Evolutionary conservation across 352 stramenopile genomes (phyloP).

Genomic region (Globisporangium emineosum): DNA sequence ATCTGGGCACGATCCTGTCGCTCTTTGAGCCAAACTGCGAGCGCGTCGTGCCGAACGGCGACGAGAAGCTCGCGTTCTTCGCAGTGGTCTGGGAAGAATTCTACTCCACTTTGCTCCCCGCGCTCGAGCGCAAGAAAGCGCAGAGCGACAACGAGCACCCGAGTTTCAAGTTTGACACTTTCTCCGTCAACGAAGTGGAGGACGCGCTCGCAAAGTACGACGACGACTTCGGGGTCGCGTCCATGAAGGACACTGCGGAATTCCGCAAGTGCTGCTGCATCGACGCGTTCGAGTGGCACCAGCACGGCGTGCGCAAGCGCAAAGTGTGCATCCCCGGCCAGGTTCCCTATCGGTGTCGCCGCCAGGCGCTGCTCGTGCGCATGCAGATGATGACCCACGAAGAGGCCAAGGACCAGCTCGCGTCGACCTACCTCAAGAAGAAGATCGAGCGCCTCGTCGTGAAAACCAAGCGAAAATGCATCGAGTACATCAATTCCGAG

Average conservation of each 20-base stretch:
- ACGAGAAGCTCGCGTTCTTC: slow-evolving; percentile 45
- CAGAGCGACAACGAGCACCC: not conserved
- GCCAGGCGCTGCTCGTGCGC: slow-evolving; percentile 41
- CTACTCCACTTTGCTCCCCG: slow-evolving; percentile 37
- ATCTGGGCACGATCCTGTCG: slow-evolving; percentile 30
- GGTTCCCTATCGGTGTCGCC: slow-evolving; percentile 42
- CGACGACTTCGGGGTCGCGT: slow-evolving; percentile 49
- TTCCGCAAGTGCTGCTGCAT: slow-evolving; percentile 57
- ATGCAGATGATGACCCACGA: slow-evolving; percentile 63
- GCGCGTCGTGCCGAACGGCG: slow-evolving; percentile 28
- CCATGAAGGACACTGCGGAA: slow-evolving; percentile 17
- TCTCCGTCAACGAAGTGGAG: slow-evolving; percentile 42
- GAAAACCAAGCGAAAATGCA: slow-evolving; percentile 54
- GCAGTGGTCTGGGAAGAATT: slow-evolving; percentile 58
- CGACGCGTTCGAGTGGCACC: slow-evolving; percentile 28
- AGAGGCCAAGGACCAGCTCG: slow-evolving; percentile 62
- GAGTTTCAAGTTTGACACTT: slow-evolving; percentile 23
- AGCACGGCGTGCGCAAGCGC: slow-evolving; percentile 24
- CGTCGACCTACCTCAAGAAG: slow-evolving; percentile 43
- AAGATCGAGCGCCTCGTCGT: slow-evolving; percentile 47
- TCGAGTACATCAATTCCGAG: slow-evolving; percentile 64
- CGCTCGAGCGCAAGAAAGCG: slow-evolving; percentile 36
- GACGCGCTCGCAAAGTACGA: slow-evolving; percentile 55
- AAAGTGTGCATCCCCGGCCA: slow-evolving; percentile 45
- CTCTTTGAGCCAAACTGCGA: slow-evolving; percentile 49